Base-by-base conservation (phyloP, 345 rosid genomes). In the Eucalyptus tenuipes region DNA sequence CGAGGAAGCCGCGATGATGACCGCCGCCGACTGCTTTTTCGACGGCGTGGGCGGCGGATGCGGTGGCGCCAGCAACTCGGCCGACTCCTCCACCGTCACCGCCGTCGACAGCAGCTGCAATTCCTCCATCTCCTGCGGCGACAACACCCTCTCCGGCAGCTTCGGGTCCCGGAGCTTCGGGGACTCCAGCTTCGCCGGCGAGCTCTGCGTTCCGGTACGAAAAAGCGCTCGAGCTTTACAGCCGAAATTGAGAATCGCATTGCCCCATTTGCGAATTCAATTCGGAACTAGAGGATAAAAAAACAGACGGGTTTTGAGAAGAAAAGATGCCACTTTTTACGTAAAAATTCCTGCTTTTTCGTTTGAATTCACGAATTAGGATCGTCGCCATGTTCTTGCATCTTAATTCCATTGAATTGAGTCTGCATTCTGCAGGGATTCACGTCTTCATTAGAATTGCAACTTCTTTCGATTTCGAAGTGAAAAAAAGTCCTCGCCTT, bases 181-280 rank as follows among this genome's bases (percentile, higher is more conserved):
- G 50, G 94, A 91, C 80, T 91, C 93, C 87, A 92, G 92, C 48
- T 92, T 93, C 91, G 90, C 94, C 86, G 88, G 92, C 89, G 98
- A 94, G 88, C 94, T 95, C 80, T 94, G 93, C 90, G 94, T 95
- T 87, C 98, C 96, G 95, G 98, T 96, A 91, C 89, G 49, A 44
- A 33, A 85, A 27, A 40, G 68, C 47, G 24, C 80, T 50, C 87
- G 44, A 53, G 66, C 68, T n/a, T 61, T 45, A 40, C 25, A 8
- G n/a, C 44, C 49, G 7, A 31, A n/a, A 3, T 57, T 40, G 50
- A 24, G 47, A 37, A 79, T 18, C 86, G 42, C 14, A 89, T 84
- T 87, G 40, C 33, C n/a, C 29, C 37, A 0, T 85, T 87, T 29
- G 31, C 48, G 42, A 85, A 7, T 29, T 88, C 31, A 82, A 27